These are phyloP conservation scores for Chlorella sp. DNA, from an alignment of 139 green algal genomes.

Conservation along the genomic window DNA sequence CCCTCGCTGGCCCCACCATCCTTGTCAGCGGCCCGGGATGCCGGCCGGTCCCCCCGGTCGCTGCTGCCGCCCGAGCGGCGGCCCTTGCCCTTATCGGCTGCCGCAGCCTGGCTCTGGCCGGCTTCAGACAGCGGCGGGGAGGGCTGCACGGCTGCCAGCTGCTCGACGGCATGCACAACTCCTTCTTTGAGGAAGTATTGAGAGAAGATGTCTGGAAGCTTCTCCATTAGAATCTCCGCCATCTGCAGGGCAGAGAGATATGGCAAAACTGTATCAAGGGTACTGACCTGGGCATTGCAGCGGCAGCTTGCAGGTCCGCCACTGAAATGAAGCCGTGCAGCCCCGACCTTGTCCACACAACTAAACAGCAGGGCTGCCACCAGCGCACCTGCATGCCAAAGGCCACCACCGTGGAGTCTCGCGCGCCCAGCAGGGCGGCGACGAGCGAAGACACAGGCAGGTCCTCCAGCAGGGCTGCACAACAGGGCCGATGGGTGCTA, in stretches of 20 bases:
- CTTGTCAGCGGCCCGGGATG: conserved; percentile 38
- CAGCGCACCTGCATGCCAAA: conserved; percentile 47
- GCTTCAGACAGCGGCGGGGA: background rate
- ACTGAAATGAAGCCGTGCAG: too few relatives aligned
- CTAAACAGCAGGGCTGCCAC: background rate
- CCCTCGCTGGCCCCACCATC: conserved; percentile 22
- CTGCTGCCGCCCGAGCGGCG: conserved; percentile 6
- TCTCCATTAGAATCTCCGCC: conserved; percentile 90
- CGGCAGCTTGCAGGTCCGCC: too few relatives aligned
- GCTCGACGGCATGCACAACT: conserved; percentile 87
- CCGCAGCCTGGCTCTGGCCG: conserved; percentile 1
- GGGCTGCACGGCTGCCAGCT: conserved; percentile 63
- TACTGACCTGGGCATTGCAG: too few relatives aligned
- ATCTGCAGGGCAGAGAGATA: conserved; percentile 57
- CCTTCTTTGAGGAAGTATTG: conserved; percentile 93
- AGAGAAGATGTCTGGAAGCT: conserved; percentile 78
- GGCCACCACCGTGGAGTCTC: conserved; percentile 66
- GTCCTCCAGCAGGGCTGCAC: conserved; percentile 64
- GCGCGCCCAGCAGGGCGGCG: conserved; percentile 75
- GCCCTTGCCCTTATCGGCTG: background rate
- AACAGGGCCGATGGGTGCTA: too few relatives aligned
- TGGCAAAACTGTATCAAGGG: too few relatives aligned
- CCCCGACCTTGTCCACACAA: too few relatives aligned
- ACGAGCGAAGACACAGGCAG: conserved; percentile 86
- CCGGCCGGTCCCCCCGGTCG: conserved; percentile 15